These are phyloP conservation scores for Maudiozyma pseudohumilis DNA, from an alignment of 805 yeast species.

Conservation along the genomic window DNA sequence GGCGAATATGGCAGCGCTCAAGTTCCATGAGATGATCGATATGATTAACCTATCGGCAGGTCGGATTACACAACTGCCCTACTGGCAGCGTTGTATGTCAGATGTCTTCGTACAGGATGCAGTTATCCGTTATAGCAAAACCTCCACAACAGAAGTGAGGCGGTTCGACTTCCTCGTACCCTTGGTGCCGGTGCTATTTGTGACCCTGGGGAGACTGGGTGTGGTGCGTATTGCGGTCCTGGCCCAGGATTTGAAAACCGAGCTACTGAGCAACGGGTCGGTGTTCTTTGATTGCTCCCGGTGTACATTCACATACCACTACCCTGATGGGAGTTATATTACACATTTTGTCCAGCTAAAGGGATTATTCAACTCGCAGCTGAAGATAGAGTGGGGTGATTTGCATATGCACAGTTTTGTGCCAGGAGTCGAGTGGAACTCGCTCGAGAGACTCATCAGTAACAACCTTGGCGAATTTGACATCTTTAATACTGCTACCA, in stretches of 20 bases:
- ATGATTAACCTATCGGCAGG: constrained; percentile 35
- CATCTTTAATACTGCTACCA: constrained; percentile 8
- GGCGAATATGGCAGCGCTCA: constrained; percentile 42
- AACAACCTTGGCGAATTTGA: constrained; percentile 19
- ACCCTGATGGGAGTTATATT: constrained; percentile 61
- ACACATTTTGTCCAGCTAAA: constrained; percentile 52
- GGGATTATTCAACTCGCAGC: constrained; percentile 49
- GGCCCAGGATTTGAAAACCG: constrained; percentile 41
- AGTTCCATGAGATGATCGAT: constrained; percentile 43
- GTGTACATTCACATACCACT: constrained; percentile 40
- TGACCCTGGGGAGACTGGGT: constrained; percentile 41
- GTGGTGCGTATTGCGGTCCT: constrained; percentile 43
- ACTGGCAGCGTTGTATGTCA: constrained; percentile 40
- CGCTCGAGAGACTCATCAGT: constrained; percentile 34
- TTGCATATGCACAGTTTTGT: constrained; percentile 39
- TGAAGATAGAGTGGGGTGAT: constrained; percentile 67
- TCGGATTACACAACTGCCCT: constrained; percentile 35
- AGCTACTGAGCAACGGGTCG: constrained; percentile 42
- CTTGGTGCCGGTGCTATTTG: constrained; percentile 30
- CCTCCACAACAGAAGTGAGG: constrained; percentile 37
- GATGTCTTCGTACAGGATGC: constrained; percentile 48
- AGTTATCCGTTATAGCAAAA: constrained; percentile 37
- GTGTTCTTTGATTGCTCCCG: constrained; percentile 46
- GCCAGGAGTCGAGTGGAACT: constrained; percentile 38
- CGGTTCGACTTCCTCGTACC: constrained; percentile 49